Base-by-base conservation (phyloP, 345 rosid species). In the Brassica rapa region DNA sequence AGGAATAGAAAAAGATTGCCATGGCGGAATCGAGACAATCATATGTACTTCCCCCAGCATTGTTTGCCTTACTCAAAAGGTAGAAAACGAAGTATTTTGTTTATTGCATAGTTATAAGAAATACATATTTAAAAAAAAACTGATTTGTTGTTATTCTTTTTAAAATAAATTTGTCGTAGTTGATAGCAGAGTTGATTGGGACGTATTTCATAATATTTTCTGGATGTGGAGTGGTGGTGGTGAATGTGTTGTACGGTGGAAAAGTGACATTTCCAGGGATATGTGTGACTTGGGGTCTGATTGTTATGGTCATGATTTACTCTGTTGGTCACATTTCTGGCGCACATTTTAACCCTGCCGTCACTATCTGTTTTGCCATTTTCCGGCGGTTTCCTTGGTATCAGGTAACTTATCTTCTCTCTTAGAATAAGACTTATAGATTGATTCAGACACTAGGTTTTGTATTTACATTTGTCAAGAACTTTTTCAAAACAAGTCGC, bases 301-400 rank as follows among this genome's bases (percentile, higher is more conserved):
- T 89, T 62, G 89, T 89, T 2, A 88, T 87, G 92, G 93, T 90
- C 19, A 86, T 93, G 92, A 53, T 88, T 11, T 91, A 89, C 61
- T 81, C 95, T 6, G 72, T 86, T 1, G 93, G 93, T 66, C 95
- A 89, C 76, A 85, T 91, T 16, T 93, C 98, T 21, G 97, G 97
- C 8, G 98, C 92, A 23, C 94, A 93, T 86, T 87, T 93, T 71
- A 88, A 93, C 32, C 94, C 90, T 0, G 91, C 93, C 2, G 93
- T 93, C 49, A 89, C 98, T 37, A 16, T 93, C 51, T 76, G 92
- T 23, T 84, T 83, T 2, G 89, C 95, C 3, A 23, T 88, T 80
- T 87, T 88, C 62, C 77, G 88, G 5, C 83, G 85, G 5, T 87
- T 91, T 35, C 92, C 92, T 5, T 56, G 35, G n/a, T 62, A 51